Conservation (phyloP, 2,329 filamentous ascomycete species). For the Diaporthe sp. region DNA sequence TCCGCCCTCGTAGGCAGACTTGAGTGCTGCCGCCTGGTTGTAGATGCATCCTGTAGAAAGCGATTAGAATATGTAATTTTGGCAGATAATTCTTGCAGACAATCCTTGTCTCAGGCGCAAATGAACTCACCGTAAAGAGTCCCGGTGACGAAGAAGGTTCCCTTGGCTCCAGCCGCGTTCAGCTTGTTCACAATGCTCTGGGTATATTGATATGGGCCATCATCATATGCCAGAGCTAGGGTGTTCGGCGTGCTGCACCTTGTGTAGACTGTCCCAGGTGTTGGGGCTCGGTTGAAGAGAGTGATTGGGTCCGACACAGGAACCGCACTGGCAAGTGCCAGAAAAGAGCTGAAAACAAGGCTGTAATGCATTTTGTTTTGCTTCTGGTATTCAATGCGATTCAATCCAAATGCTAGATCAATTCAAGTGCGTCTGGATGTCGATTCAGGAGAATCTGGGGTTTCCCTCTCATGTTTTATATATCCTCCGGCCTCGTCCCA, state of each 20-base stretch:
- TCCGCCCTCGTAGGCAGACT: conserved; percentile 62
- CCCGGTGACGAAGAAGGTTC: conserved; percentile 66
- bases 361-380: conserved; percentile 12
- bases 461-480: background rate
- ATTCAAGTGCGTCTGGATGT: too few species aligned
- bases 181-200: conserved; percentile 63
- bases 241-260: conserved; percentile 58
- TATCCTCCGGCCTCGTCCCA: background rate
- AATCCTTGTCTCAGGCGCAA: background rate
- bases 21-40: conserved; percentile 63
- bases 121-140: conserved; percentile 56
- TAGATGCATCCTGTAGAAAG: conserved; percentile 56
- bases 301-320: conserved; percentile 49
- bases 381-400: background rate
- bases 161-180: conserved; percentile 61
- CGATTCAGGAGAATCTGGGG: background rate
- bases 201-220: conserved; percentile 65
- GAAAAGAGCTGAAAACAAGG: conserved; percentile 13
- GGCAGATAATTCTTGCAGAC: conserved; percentile 31
- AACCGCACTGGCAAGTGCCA: conserved; percentile 3
- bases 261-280: conserved; percentile 58
- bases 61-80: background rate
- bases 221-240: conserved; percentile 66
- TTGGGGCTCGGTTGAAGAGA: conserved; percentile 55
- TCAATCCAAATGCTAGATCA: background rate